These are phyloP conservation scores for Salix udensis DNA, from an alignment of 345 rosid species.

Conservation along the genomic window DNA sequence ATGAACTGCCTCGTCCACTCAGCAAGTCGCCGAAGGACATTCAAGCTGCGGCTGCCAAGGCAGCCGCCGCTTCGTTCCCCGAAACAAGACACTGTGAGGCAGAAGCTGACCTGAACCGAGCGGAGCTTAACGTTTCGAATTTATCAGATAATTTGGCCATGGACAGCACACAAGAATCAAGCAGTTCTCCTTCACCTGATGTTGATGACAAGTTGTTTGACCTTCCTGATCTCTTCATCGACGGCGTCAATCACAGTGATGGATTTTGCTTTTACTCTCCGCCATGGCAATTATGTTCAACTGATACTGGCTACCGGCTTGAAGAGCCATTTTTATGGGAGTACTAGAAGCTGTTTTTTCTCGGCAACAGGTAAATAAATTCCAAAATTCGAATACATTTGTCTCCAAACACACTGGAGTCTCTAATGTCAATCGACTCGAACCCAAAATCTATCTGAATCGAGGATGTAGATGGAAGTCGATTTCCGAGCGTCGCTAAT, in stretches of 20 bases:
- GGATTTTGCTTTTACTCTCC: conserved; percentile 44
- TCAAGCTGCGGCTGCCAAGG: conserved; percentile 51
- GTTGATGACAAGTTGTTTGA: conserved; percentile 67
- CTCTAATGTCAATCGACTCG: neutral
- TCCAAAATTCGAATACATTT: neutral
- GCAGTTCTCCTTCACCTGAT: conserved; percentile 35
- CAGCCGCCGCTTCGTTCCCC: conserved; percentile 45
- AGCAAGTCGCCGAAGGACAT: conserved; percentile 54
- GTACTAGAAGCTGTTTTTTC: conserved; percentile 2
- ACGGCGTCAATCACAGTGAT: conserved; percentile 32
- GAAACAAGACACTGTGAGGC: conserved; percentile 7
- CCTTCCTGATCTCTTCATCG: conserved; percentile 72
- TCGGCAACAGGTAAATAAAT: conserved; percentile 1
- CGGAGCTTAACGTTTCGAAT: conserved; percentile 16
- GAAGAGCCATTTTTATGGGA: conserved; percentile 65
- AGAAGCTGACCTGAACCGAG: conserved; percentile 24
- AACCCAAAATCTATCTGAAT: neutral
- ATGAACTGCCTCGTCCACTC: conserved; percentile 51
- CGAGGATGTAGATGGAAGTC: no score
- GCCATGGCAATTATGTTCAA: conserved; percentile 64
- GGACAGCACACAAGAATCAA: conserved; percentile 36
- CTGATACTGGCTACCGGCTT: conserved; percentile 54
- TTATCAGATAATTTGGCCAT: conserved; percentile 24
- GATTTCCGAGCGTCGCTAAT: no score
- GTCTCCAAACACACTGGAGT: neutral